These are phyloP conservation scores for Podospora conica DNA, from an alignment of 495 filamentous ascomycete genomes.

Conservation along the genomic window DNA sequence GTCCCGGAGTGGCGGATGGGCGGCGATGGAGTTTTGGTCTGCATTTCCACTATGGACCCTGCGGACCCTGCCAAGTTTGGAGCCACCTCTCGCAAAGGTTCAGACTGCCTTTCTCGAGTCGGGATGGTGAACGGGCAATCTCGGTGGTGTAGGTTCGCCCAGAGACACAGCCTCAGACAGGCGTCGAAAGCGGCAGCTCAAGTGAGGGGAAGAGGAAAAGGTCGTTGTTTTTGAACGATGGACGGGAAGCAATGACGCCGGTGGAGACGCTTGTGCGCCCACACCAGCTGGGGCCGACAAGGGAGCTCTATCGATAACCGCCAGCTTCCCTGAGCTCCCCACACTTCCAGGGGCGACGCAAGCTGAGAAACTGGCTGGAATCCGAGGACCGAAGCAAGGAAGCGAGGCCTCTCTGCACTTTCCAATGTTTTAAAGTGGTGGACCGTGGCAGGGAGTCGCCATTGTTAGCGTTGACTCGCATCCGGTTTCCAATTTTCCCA, in stretches of 20 bases:
- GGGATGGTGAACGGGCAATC: neutral
- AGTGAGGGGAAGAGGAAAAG: neutral
- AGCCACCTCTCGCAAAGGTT: neutral
- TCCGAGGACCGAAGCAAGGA: neutral
- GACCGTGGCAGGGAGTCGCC: no score
- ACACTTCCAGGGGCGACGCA: neutral
- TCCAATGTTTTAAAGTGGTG: neutral
- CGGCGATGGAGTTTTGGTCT: neutral
- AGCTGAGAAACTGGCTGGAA: neutral
- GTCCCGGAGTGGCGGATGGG: neutral
- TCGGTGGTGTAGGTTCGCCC: neutral
- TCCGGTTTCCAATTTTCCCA: neutral
- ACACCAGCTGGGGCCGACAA: neutral
- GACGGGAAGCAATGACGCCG: neutral
- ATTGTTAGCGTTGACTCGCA: no score
- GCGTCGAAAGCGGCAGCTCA: neutral
- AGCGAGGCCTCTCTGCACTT: neutral
- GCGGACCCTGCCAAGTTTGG: neutral
- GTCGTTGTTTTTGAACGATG: neutral
- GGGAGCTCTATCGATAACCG: conserved; percentile 6
- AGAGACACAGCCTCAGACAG: neutral
- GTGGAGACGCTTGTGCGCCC: neutral
- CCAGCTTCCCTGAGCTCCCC: neutral
- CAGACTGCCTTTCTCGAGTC: neutral
- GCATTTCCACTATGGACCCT: neutral